These are phyloP conservation scores for Plectosphaerella plurivora DNA, from an alignment of 2,329 filamentous ascomycete species.

Conservation along the genomic window DNA sequence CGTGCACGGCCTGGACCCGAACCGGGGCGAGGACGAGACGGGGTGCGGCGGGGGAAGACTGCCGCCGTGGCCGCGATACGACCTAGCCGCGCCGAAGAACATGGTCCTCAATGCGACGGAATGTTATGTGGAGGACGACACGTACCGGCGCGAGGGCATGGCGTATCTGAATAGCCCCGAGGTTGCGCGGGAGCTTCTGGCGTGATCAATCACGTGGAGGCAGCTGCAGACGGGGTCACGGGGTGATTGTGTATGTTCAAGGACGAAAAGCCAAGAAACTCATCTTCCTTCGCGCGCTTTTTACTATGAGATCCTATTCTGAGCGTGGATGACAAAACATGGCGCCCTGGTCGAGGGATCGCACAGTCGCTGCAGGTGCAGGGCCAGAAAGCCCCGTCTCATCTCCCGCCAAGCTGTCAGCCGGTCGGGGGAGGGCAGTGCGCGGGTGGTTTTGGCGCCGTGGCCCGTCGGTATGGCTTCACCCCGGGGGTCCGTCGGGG, in stretches of 20 bases:
- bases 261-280: not conserved
- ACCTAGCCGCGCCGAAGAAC: slow-evolving; percentile 31
- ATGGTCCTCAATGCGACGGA: slow-evolving; percentile 39
- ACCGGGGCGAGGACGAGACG: slow-evolving; percentile 15
- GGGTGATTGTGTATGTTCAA: not conserved
- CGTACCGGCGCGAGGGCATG: slow-evolving; percentile 41
- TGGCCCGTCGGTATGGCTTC: too few species aligned
- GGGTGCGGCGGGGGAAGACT: slow-evolving; percentile 15
- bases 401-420: too few species aligned
- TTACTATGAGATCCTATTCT: not conserved
- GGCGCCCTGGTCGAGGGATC: too few species aligned
- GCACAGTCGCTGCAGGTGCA: too few species aligned
- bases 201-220: slow-evolving; percentile 2
- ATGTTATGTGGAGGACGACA: slow-evolving; percentile 40
- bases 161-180: slow-evolving; percentile 33
- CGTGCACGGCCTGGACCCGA: slow-evolving; percentile 36
- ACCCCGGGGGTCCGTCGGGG: too few species aligned
- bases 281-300: not conserved
- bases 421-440: too few species aligned
- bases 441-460: too few species aligned
- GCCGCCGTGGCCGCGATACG: slow-evolving; percentile 37
- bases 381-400: too few species aligned
- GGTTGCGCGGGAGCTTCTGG: slow-evolving; percentile 30
- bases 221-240: not conserved
- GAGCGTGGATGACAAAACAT: not conserved